These are phyloP conservation scores for Tremella yokohamensis DNA, from an alignment of 768 basidiomycete species.

Conservation along the genomic window DNA sequence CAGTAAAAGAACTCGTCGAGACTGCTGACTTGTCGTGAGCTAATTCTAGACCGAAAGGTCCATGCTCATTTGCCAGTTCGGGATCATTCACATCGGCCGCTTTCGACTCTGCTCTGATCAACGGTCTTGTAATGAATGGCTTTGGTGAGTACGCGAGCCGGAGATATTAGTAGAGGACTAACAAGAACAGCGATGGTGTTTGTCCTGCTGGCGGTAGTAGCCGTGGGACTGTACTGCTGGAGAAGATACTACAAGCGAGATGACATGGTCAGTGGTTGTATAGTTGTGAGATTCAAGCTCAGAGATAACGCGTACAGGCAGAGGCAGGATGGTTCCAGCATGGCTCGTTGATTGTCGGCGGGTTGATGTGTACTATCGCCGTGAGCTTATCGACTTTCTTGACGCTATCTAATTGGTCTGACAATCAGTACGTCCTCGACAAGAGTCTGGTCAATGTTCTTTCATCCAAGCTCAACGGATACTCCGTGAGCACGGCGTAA, in stretches of 20 bases:
- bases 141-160: constrained; percentile 9
- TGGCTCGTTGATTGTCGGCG: constrained; percentile 13
- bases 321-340: constrained; percentile 29
- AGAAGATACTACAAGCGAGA: constrained; percentile 6
- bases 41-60: neutral
- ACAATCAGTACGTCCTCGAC: constrained; percentile 22
- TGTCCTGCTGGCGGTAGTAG: constrained; percentile 19
- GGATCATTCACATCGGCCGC: constrained; percentile 5
- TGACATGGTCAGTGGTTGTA: neutral
- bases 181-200: constrained; percentile 17
- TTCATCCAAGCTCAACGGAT: neutral
- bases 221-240: constrained; percentile 12
- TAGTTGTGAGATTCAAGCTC: neutral
- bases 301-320: constrained; percentile 6
- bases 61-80: neutral
- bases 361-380: constrained; percentile 10
- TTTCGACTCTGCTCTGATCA: constrained; percentile 19
- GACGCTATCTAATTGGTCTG: neutral
- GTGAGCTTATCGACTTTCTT: constrained; percentile 9
- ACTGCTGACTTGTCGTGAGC: neutral
- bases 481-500: constrained; percentile 19
- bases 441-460: constrained; percentile 11
- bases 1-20: constrained; percentile 1
- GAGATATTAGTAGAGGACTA: neutral
- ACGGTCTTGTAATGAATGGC: constrained; percentile 22